Evolutionary conservation across 2,329 filamentous ascomycete genomes (phyloP).

Genomic region (Beauveria rudraprayagi): DNA sequence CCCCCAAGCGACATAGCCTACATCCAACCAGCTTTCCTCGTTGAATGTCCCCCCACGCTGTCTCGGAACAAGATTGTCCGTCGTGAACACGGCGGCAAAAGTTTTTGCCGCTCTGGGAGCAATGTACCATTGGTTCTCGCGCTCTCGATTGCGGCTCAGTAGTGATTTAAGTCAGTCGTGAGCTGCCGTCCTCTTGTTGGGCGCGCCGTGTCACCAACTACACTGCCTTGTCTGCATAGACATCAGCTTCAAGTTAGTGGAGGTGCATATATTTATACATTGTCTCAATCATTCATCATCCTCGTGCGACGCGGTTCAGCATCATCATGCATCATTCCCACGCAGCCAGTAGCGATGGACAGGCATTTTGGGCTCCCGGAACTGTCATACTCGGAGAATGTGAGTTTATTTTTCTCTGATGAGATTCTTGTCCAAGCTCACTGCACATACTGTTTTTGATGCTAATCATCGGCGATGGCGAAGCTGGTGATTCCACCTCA

Average conservation of each 20-base stretch:
- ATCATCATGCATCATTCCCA: neutral
- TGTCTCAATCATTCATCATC: neutral
- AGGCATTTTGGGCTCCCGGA: neutral
- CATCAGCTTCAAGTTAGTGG: neutral
- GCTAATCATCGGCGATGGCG: neutral
- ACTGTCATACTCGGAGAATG: neutral
- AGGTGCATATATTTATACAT: no score
- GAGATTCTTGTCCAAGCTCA: neutral
- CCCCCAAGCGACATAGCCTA: no score
- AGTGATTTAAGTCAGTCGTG: neutral
- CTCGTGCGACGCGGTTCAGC: neutral
- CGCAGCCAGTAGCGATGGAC: neutral
- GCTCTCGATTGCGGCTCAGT: neutral
- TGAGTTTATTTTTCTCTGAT: neutral
- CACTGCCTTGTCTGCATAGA: neutral
- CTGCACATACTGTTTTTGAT: neutral
- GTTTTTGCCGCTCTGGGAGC: neutral
- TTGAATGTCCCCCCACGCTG: neutral
- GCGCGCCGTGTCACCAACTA: neutral
- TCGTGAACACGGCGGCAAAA: neutral
- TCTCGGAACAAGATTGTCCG: neutral
- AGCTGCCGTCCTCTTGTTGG: neutral
- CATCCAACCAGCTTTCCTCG: neutral
- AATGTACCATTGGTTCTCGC: neutral
- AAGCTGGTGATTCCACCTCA: neutral